A percentile compares a stretch with the other conserved stretches of the same genome.
phyloP scores from a whole-genome alignment of 192 early-diverging fungal species.

The Geranomyces michiganensis region DNA sequence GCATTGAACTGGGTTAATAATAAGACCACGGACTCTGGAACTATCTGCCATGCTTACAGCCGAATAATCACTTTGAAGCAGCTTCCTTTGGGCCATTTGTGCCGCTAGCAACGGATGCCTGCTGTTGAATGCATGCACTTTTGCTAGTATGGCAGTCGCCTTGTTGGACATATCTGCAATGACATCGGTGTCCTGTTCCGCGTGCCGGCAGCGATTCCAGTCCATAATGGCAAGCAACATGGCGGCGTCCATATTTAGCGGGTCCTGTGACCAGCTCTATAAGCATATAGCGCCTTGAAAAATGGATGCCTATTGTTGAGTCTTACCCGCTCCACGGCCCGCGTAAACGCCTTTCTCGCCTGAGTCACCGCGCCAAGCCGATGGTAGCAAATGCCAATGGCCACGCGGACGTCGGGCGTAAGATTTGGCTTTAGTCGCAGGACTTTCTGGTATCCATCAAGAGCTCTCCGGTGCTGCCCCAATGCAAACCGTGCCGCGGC shows the following conservation, averaged over 20 bases:
- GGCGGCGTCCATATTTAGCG: slow-evolving; percentile 68
- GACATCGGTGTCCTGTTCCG: slow-evolving; percentile 37
- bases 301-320: background rate
- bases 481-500: slow-evolving; percentile 64
- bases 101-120: slow-evolving; percentile 54
- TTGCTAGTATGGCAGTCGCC: slow-evolving; percentile 42
- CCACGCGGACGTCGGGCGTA: slow-evolving; percentile 73
- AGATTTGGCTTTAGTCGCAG: slow-evolving; percentile 61
- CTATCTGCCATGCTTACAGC: background rate
- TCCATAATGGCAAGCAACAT: slow-evolving; percentile 77
- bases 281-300: background rate
- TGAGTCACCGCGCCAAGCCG: slow-evolving; percentile 67
- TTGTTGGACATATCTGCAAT: slow-evolving; percentile 17
- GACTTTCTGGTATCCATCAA: slow-evolving; percentile 77
- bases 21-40: background rate
- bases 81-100: slow-evolving; percentile 43
- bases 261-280: slow-evolving; percentile 54
- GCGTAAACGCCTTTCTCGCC: slow-evolving; percentile 72
- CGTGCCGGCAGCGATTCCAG: slow-evolving; percentile 65
- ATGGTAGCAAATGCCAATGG: slow-evolving; percentile 86
- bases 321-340: slow-evolving; percentile 67
- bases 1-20: too few relatives aligned
- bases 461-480: slow-evolving; percentile 69
- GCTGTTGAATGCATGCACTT: slow-evolving; percentile 54
- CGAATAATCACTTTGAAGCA: slow-evolving; percentile 12